Percentiles rank a stretch among this genome's conserved stretches.
phyloP scores from a whole-genome alignment of 495 filamentous ascomycete genomes.

The Xylaria acuta region DNA sequence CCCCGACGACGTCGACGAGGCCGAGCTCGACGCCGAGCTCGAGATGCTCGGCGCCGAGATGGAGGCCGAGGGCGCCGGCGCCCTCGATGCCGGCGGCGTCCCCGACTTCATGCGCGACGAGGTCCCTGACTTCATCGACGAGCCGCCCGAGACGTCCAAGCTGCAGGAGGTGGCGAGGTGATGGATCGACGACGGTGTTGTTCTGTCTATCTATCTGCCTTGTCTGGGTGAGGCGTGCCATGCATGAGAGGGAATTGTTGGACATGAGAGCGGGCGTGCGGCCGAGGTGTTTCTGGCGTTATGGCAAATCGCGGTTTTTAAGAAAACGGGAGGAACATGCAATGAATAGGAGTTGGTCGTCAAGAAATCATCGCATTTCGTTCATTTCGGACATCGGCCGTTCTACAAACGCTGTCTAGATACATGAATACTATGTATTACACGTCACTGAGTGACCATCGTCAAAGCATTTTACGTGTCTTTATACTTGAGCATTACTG shows the following conservation, averaged over 20 bases:
- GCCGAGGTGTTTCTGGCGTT: constrained; percentile 25
- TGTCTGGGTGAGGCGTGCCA: neutral
- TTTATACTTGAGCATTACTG: neutral
- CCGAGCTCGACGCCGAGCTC: constrained; percentile 93
- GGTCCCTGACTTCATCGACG: constrained; percentile 88
- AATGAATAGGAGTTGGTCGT: constrained; percentile 13
- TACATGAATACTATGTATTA: constrained; percentile 16
- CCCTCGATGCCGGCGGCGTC: constrained; percentile 62
- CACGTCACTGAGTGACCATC: neutral
- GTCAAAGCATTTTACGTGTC: neutral
- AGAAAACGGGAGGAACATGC: constrained; percentile 1
- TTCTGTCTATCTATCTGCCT: neutral
- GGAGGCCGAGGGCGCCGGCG: constrained; percentile 69
- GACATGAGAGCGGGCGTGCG: constrained; percentile 10
- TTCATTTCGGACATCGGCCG: neutral
- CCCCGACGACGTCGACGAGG: constrained; percentile 97
- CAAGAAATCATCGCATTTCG: constrained; percentile 6
- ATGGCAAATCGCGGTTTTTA: constrained; percentile 6
- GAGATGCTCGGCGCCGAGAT: constrained; percentile 93
- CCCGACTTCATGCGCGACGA: constrained; percentile 92
- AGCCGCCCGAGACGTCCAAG: constrained; percentile 71
- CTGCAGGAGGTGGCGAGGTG: constrained; percentile 79
- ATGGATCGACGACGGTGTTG: constrained; percentile 30
- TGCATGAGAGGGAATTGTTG: constrained; percentile 35
- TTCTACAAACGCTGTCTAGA: neutral